Evolutionary conservation across 352 stramenopile species (phyloP).

Genomic region (Phytophthora megakarya): DNA sequence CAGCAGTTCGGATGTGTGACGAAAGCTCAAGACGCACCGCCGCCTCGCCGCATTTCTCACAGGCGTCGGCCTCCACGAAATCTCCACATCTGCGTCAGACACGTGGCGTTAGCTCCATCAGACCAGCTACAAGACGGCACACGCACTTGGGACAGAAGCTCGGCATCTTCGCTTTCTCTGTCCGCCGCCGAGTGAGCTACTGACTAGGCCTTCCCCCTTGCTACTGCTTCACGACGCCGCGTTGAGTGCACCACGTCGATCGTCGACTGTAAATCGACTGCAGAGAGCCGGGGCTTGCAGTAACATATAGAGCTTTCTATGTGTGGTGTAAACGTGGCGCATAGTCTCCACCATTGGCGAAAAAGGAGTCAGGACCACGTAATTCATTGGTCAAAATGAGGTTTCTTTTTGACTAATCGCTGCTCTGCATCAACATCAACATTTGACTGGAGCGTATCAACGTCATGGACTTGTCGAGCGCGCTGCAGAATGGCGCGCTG

Average conservation of each 20-base stretch:
- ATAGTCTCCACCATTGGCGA: slow-evolving; percentile 23
- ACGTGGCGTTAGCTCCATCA: slow-evolving; percentile 1
- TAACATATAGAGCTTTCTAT: slow-evolving; percentile 30
- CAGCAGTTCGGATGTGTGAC: neutral
- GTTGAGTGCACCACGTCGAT: slow-evolving; percentile 25
- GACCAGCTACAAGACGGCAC: neutral
- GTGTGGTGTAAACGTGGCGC: slow-evolving; percentile 18
- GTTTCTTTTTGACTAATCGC: slow-evolving; percentile 24
- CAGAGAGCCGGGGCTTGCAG: slow-evolving; percentile 19
- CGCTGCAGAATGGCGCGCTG: slow-evolving; percentile 35
- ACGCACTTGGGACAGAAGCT: slow-evolving; percentile 72
- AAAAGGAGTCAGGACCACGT: slow-evolving; percentile 11
- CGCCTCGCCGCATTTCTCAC: slow-evolving; percentile 66
- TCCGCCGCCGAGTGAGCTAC: slow-evolving; percentile 16
- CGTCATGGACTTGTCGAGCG: slow-evolving; percentile 31
- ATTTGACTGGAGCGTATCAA: slow-evolving; percentile 21
- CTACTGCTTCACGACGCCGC: slow-evolving; percentile 26
- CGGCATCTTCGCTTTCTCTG: slow-evolving; percentile 50
- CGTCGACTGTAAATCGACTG: slow-evolving; percentile 26
- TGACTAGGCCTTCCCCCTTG: slow-evolving; percentile 25
- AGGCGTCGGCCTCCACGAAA: slow-evolving; percentile 53
- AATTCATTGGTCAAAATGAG: slow-evolving; percentile 23
- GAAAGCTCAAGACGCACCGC: slow-evolving; percentile 43
- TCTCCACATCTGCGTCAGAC: slow-evolving; percentile 53
- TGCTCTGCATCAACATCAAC: slow-evolving; percentile 10